A percentile compares a stretch with the other conserved stretches of the same genome.
Conservation (phyloP, 345 rosid species). For the Viola odorata region DNA sequence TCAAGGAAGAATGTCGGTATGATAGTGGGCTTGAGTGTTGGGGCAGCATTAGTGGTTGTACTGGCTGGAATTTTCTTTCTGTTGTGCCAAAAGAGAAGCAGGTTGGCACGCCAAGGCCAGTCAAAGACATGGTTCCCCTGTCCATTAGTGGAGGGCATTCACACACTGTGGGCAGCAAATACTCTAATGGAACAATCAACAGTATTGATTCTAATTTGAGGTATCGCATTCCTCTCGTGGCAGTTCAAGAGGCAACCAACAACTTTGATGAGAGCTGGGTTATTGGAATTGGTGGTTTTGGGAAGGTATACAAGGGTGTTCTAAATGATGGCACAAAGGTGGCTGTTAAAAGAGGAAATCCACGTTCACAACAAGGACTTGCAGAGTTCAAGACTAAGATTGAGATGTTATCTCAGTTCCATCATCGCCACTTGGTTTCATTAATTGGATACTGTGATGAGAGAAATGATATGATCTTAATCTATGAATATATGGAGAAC, state of each 20-base stretch:
- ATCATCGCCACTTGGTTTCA: conserved; percentile 34
- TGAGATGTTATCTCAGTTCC: conserved; percentile 32
- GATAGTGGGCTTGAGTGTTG: conserved; percentile 17
- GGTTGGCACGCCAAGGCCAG: conserved; percentile 16
- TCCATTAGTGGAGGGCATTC: conserved; percentile 23
- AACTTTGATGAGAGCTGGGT: conserved; percentile 31
- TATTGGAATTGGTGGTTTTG: conserved; percentile 34
- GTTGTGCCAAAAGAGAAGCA: conserved; percentile 13
- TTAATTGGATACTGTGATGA: conserved; percentile 31
- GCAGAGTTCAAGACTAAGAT: conserved; percentile 33
- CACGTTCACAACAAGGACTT: conserved; percentile 31
- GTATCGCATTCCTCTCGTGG: conserved; percentile 25
- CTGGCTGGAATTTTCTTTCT: conserved; percentile 14
- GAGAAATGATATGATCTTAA: conserved; percentile 30
- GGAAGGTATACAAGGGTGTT: conserved; percentile 28
- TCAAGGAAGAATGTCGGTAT: conserved; percentile 23
- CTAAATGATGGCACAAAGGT: conserved; percentile 21
- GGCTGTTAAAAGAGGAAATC: conserved; percentile 30
- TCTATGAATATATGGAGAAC: conserved; percentile 36
- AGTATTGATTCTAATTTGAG: conserved; percentile 17
- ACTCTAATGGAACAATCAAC: conserved; percentile 23
- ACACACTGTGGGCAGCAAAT: conserved; percentile 29
- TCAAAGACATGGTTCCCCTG: conserved; percentile 31
- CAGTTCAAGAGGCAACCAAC: conserved; percentile 30
- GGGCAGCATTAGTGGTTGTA: conserved; percentile 8